Conservation (phyloP, 495 filamentous ascomycete genomes). For the Chlorociboria aeruginascens region DNA sequence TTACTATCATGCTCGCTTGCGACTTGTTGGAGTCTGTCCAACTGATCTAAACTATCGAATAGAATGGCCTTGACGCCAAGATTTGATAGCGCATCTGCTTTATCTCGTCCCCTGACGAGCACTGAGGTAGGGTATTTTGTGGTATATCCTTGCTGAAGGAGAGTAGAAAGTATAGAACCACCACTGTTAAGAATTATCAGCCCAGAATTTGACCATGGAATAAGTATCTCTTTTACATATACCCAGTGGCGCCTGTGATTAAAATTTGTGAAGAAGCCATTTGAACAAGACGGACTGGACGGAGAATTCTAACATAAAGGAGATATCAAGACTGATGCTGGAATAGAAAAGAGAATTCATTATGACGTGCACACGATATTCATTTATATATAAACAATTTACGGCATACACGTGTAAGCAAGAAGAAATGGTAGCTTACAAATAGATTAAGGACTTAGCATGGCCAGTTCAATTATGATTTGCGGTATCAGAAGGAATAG, state of each 20-base stretch:
- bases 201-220: not conserved
- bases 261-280: constrained; percentile 1
- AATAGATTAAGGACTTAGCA: too few species aligned
- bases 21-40: constrained; percentile 15
- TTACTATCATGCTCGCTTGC: constrained; percentile 25
- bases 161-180: not conserved
- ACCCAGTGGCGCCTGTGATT: constrained; percentile 5
- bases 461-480: too few species aligned
- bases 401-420: too few species aligned
- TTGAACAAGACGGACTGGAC: too few species aligned
- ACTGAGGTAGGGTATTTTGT: constrained; percentile 1
- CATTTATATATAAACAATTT: too few species aligned
- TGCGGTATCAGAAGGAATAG: too few species aligned
- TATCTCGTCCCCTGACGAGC: constrained; percentile 13
- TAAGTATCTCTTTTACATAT: not conserved
- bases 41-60: constrained; percentile 21
- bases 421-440: too few species aligned
- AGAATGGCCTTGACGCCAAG: constrained; percentile 15
- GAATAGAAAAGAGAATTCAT: too few species aligned
- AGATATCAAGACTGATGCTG: too few species aligned
- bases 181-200: not conserved
- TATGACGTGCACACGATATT: too few species aligned
- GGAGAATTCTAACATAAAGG: too few species aligned
- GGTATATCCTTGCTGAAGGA: not conserved
- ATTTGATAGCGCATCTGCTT: constrained; percentile 5